phyloP scores from a whole-genome alignment of 2,329 filamentous ascomycete genomes.

The Teratosphaeria epicoccoides region DNA sequence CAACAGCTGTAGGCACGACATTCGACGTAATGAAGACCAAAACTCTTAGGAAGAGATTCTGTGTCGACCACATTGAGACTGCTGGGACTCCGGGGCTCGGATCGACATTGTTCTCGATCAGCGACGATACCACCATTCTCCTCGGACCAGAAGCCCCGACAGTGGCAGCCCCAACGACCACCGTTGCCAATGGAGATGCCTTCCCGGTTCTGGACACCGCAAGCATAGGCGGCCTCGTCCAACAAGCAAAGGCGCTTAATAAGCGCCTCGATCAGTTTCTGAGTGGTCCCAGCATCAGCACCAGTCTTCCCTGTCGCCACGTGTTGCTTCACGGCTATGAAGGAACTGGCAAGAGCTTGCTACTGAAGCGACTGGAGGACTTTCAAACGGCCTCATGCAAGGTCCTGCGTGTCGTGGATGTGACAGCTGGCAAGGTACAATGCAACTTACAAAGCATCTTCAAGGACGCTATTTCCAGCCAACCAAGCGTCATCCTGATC shows the following conservation, averaged over 20 bases:
- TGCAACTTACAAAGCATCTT: conserved; percentile 55
- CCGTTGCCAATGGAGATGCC: not conserved
- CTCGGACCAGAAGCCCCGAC: conserved; percentile 4
- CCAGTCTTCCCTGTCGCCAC: conserved; percentile 30
- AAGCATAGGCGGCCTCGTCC: conserved; percentile 56
- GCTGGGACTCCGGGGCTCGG: conserved; percentile 7
- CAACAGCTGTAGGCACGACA: conserved; percentile 57
- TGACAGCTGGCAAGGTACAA: conserved; percentile 33
- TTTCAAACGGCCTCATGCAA: conserved; percentile 48
- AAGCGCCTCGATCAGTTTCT: conserved; percentile 41
- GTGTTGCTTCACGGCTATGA: conserved; percentile 70
- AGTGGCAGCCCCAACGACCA: not conserved
- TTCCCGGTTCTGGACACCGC: conserved; percentile 22
- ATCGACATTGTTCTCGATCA: conserved; percentile 9
- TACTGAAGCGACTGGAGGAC: conserved; percentile 56
- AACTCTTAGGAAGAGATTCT: conserved; percentile 51
- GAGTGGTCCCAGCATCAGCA: not conserved
- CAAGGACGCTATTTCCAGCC: conserved; percentile 53
- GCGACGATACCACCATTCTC: conserved; percentile 13
- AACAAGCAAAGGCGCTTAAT: conserved; percentile 57
- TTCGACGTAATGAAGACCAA: conserved; percentile 54
- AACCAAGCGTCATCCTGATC: conserved; percentile 69
- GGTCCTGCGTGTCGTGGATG: conserved; percentile 49
- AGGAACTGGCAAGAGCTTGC: conserved; percentile 73
- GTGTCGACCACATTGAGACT: conserved; percentile 45